Evolutionary conservation across 2,329 filamentous ascomycete species (phyloP).

Genomic region (Taxawa tesnikishii): DNA sequence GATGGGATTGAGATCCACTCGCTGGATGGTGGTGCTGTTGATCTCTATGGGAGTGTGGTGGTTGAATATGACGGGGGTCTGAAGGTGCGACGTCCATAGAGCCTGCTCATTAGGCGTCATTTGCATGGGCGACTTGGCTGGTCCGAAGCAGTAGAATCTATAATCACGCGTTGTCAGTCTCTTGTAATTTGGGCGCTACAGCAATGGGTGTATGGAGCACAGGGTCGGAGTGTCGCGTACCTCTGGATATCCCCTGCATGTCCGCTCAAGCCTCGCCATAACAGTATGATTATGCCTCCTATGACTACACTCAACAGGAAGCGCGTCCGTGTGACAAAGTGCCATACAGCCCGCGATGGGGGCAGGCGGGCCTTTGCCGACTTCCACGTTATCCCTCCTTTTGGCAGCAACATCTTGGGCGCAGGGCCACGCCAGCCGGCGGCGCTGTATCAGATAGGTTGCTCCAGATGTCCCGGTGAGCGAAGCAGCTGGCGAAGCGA

Average conservation of each 20-base stretch:
- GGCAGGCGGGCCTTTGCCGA: conserved; percentile 69
- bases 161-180: no score
- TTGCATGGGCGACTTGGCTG: conserved; percentile 87
- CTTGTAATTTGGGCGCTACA: no score
- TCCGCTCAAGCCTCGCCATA: conserved; percentile 78
- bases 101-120: conserved; percentile 87
- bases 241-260: conserved; percentile 83
- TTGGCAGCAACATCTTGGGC: conserved; percentile 68
- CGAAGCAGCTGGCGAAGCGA: not conserved
- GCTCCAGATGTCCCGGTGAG: not conserved
- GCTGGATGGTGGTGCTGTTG: conserved; percentile 66
- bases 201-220: no score
- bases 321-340: conserved; percentile 61
- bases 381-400: conserved; percentile 88
- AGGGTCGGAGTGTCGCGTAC: conserved; percentile 51
- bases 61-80: conserved; percentile 93
- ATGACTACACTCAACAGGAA: conserved; percentile 64
- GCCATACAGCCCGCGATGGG: conserved; percentile 52
- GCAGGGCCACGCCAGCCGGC: not conserved
- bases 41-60: conserved; percentile 79
- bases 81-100: conserved; percentile 76
- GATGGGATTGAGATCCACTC: conserved; percentile 75
- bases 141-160: conserved; percentile 97
- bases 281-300: conserved; percentile 57
- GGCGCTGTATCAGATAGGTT: not conserved